Conservation (phyloP, 2,329 filamentous ascomycete species). For the Paracamarosporium sp. region DNA sequence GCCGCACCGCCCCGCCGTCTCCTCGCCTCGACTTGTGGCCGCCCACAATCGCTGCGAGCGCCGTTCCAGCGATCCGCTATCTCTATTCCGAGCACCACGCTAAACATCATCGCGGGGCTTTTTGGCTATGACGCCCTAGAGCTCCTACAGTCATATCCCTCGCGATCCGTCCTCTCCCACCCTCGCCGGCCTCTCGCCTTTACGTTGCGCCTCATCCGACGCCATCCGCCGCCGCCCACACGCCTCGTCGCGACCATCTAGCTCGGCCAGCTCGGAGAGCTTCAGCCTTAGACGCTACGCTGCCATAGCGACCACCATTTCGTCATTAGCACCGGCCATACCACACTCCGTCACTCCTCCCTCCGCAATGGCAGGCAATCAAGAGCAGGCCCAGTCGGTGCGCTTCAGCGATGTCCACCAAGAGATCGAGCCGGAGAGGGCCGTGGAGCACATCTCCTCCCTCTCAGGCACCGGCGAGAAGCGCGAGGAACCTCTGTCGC, state of each 20-base stretch:
- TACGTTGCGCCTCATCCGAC: neutral
- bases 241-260: neutral
- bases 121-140: constrained; percentile 6
- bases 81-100: constrained; percentile 4
- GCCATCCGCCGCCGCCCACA: constrained; percentile 4
- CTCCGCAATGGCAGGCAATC: constrained; percentile 35
- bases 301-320: neutral
- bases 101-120: constrained; percentile 8
- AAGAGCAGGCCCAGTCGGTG: constrained; percentile 41
- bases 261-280: neutral
- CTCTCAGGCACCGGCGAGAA: constrained; percentile 31
- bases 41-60: neutral
- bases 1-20: neutral
- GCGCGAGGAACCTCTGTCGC: constrained; percentile 40
- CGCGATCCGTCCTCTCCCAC: neutral
- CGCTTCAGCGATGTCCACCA: constrained; percentile 49
- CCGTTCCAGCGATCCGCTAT: constrained; percentile 1
- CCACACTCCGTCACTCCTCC: neutral
- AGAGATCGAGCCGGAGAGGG: constrained; percentile 45
- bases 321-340: constrained; percentile 1
- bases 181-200: neutral
- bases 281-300: neutral
- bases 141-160: constrained; percentile 1
- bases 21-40: neutral
- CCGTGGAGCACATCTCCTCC: constrained; percentile 40